Evolutionary conservation across 768 basidiomycete genomes (phyloP).

Genomic region (Hysterangium stoloniferum): DNA sequence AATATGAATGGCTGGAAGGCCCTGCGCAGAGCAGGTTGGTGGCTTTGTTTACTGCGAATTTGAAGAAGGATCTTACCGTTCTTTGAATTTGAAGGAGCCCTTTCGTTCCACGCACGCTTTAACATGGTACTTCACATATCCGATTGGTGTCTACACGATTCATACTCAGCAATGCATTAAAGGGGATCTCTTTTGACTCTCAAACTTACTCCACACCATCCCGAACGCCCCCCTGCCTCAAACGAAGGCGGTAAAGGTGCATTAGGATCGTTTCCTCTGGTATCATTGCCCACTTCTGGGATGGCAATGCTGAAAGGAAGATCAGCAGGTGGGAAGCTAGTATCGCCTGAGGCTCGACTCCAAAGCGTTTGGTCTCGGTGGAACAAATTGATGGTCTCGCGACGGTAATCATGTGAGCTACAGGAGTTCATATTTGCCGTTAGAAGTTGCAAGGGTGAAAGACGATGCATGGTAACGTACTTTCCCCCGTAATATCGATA

Average conservation of each 20-base stretch:
- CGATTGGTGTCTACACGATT: conserved; percentile 1
- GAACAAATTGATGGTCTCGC: too few species aligned
- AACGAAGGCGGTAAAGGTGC: not conserved
- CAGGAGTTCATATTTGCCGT: too few species aligned
- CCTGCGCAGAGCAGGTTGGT: not conserved
- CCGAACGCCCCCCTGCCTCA: not conserved
- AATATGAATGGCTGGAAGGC: conserved; percentile 4
- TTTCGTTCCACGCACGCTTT: conserved; percentile 1
- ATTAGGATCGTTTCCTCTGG: too few species aligned
- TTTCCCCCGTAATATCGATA: not conserved
- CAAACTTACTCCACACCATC: not conserved
- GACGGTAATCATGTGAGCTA: too few species aligned
- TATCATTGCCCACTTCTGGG: not conserved
- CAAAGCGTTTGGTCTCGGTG: too few species aligned
- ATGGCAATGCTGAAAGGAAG: not conserved
- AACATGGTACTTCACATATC: conserved; percentile 7
- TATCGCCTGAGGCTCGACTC: not conserved
- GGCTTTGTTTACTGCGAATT: too few species aligned
- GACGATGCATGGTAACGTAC: too few species aligned
- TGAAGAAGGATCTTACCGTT: not conserved
- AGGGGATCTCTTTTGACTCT: not conserved
- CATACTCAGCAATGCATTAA: not conserved
- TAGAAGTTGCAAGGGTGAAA: too few species aligned
- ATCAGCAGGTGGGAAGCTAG: not conserved
- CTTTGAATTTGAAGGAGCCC: conserved; percentile 1